Evolutionary conservation across 179 eudicot species (phyloP).

Genomic region (Corrigiola litoralis): DNA sequence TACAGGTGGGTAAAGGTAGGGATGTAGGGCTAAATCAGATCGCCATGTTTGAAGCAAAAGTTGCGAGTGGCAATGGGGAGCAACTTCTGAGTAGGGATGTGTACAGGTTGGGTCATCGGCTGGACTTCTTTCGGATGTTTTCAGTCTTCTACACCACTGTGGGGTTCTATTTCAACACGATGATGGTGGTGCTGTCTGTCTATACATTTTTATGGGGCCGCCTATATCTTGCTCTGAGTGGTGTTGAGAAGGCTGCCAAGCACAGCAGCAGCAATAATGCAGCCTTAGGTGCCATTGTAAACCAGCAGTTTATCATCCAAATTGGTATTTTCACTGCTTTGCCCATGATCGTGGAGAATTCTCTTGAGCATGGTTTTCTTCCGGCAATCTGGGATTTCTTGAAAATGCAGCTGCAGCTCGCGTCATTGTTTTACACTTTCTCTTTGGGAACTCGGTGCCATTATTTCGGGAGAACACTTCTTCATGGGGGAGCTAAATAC

Average conservation of each 20-base stretch:
- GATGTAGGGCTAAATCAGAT: slow-evolving; percentile 96
- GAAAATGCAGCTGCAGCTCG: slow-evolving; percentile 82
- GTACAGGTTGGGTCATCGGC: slow-evolving; percentile 85
- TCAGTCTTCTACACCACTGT: slow-evolving; percentile 85
- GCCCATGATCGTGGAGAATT: slow-evolving; percentile 93
- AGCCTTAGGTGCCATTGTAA: slow-evolving; percentile 69
- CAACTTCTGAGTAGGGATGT: slow-evolving; percentile 91
- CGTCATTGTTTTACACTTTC: slow-evolving; percentile 79
- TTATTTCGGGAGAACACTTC: slow-evolving; percentile 86
- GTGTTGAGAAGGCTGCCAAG: slow-evolving; percentile 54
- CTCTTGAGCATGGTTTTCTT: slow-evolving; percentile 89
- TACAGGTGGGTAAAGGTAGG: slow-evolving; percentile 96
- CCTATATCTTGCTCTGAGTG: slow-evolving; percentile 86
- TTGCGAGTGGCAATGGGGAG: slow-evolving; percentile 95
- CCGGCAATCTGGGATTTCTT: slow-evolving; percentile 80
- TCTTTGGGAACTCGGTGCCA: slow-evolving; percentile 88
- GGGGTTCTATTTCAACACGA: slow-evolving; percentile 74
- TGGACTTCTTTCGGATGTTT: slow-evolving; percentile 95
- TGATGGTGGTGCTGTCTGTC: slow-evolving; percentile 73
- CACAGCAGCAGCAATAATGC: slow-evolving; percentile 44
- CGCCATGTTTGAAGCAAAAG: slow-evolving; percentile 97
- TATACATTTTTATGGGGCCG: slow-evolving; percentile 94
- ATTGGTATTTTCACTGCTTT: slow-evolving; percentile 90
- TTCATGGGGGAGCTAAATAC: slow-evolving; percentile 95
- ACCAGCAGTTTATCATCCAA: slow-evolving; percentile 87